phyloP scores from a whole-genome alignment of 169 alveolate species.

The Eimeria necatrix region DNA sequence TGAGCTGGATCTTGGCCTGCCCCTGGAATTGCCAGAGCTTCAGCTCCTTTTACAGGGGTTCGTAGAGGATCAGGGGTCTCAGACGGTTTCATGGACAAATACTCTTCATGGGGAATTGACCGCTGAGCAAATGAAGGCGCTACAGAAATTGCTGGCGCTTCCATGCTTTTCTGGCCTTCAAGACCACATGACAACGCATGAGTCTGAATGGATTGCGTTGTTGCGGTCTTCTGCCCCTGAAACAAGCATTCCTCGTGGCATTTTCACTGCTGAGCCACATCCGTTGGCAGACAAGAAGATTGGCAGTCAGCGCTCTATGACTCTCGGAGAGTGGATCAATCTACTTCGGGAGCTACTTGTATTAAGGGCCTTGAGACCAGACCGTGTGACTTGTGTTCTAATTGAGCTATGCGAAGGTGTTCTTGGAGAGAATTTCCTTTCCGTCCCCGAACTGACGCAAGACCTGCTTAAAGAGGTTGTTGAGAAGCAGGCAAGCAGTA shows the following conservation, averaged over 20 bases:
- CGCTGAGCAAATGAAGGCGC: constrained; percentile 84
- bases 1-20: constrained; percentile 75
- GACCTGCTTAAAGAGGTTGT: constrained; percentile 89
- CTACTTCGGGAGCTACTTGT: constrained; percentile 84
- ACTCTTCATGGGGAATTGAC: constrained; percentile 80
- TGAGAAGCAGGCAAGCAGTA: constrained; percentile 92
- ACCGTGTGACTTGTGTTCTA: constrained; percentile 92
- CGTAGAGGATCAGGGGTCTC: constrained; percentile 30
- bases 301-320: constrained; percentile 64
- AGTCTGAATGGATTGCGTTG: constrained; percentile 46
- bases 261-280: constrained; percentile 29
- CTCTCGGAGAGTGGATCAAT: constrained; percentile 44
- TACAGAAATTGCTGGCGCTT: constrained; percentile 79
- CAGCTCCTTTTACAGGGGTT: constrained; percentile 81
- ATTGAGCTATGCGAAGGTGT: constrained; percentile 90
- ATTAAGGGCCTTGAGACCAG: constrained; percentile 96
- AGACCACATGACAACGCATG: constrained; percentile 48
- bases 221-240: constrained; percentile 73
- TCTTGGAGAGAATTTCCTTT: constrained; percentile 93
- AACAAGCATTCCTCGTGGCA: constrained; percentile 42
- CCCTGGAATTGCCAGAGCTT: constrained; percentile 81
- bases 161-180: constrained; percentile 51
- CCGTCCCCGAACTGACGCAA: constrained; percentile 93
- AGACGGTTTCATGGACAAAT: constrained; percentile 49
- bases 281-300: constrained; percentile 17